phyloP scores from a whole-genome alignment of 164 flowering plant genomes.

The Akebia trifoliata region DNA sequence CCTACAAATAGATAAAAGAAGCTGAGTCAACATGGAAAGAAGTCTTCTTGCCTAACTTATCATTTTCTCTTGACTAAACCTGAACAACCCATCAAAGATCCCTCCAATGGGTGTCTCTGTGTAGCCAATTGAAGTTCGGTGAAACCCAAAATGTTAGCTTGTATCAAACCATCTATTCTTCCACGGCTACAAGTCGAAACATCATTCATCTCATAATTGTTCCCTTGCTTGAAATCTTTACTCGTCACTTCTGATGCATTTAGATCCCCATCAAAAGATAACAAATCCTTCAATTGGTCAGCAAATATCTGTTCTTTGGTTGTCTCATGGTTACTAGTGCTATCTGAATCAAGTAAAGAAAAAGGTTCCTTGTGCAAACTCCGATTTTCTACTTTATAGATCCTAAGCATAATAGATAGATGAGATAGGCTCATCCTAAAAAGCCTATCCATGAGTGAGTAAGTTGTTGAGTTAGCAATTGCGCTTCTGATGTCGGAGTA shows the following conservation, averaged over 20 bases:
- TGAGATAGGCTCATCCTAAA: conserved; percentile 39
- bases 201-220: conserved; percentile 11
- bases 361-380: conserved; percentile 11
- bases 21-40: background rate
- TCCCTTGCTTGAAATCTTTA: background rate
- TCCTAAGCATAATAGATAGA: conserved; percentile 44
- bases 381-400: conserved; percentile 18
- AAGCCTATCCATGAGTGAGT: conserved; percentile 24
- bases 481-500: conserved; percentile 78
- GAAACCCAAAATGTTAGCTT: conserved; percentile 34
- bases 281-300: conserved; percentile 48
- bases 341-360: conserved; percentile 43
- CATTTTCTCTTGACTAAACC: conserved; percentile 37
- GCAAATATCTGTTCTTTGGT: conserved; percentile 19
- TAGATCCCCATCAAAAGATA: conserved; percentile 34
- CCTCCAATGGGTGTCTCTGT: conserved; percentile 3
- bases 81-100: conserved; percentile 11
- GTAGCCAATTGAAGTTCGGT: conserved; percentile 14
- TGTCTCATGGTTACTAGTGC: conserved; percentile 8
- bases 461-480: conserved; percentile 51
- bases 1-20: background rate
- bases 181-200: conserved; percentile 2
- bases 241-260: background rate
- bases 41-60: background rate
- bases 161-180: conserved; percentile 32